Evolutionary conservation across 2,329 filamentous ascomycete genomes (phyloP).

Genomic region (Xylaria hypoxylon): DNA sequence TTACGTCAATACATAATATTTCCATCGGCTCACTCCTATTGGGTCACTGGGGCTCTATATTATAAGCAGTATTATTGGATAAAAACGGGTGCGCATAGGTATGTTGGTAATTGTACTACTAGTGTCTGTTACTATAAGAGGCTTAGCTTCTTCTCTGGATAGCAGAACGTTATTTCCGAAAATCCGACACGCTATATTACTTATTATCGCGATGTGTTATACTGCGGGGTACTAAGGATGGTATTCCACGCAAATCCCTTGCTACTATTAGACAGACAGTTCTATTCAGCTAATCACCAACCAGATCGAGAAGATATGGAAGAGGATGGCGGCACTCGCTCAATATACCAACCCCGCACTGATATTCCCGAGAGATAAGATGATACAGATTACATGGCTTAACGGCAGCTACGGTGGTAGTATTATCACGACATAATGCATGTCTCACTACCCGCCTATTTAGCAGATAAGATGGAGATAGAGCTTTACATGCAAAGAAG

Average conservation of each 20-base stretch:
- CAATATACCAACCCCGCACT: not conserved
- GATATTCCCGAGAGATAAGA: conserved; percentile 1
- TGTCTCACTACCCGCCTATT: conserved; percentile 1
- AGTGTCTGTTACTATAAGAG: too few relatives aligned
- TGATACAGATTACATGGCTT: not conserved
- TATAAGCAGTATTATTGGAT: too few relatives aligned
- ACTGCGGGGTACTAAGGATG: conserved; percentile 14
- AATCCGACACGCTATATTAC: too few relatives aligned
- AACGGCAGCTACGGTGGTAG: not conserved
- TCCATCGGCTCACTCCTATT: not conserved
- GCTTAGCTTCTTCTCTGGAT: too few relatives aligned
- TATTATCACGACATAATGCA: conserved; percentile 24
- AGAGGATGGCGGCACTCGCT: not conserved
- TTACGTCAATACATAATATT: not conserved
- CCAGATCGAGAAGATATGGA: not conserved
- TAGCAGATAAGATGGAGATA: conserved; percentile 1
- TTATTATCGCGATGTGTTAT: not conserved
- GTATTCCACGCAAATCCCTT: not conserved
- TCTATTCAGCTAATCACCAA: not conserved
- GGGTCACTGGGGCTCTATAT: not conserved
- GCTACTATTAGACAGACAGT: not conserved
- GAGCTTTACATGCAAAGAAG: not conserved
- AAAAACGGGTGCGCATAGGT: too few relatives aligned
- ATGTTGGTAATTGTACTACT: too few relatives aligned
- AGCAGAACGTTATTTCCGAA: too few relatives aligned